Base-by-base conservation (phyloP, 176 grass and related monocot genomes). In the Aegilops umbellulata region DNA sequence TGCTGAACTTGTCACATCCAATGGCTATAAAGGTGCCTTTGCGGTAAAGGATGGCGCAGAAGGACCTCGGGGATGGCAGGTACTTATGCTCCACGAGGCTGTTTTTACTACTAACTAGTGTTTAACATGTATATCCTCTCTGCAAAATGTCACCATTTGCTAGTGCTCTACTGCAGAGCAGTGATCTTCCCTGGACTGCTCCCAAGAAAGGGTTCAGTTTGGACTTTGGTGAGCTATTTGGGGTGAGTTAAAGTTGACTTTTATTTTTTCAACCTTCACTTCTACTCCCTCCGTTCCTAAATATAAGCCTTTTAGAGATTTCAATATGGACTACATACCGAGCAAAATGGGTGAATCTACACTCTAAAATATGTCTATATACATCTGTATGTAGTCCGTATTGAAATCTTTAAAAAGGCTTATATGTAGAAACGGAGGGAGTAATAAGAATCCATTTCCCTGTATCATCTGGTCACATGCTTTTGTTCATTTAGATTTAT, bases 11-110 rank as follows among this genome's bases (percentile, higher is more conserved):
- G 80, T 91, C 34, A 90, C 94, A 68, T 76, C 89, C 47, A 99
- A 97, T 87, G 97, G 97, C 75, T 99, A 93, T 64, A 97, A 99
- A 86, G 80, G 92, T 87, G 94, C 94, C 69, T 99, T 90, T 32
- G 90, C 94, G 2, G 92, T 97, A 7, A 99, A 93, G 90, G 97
- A 96, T 86, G 97, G 97, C 74, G 97, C 88, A 13, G 97, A 96
- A 68, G 97, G 94, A 90, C 38, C 79, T 80, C 86, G 89, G 78
- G 97, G 94, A 90, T 97, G 97, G 97, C 85, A 83, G 88, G 97
- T 99, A 71, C 49, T 80, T 90, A 53, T 49, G 68, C 55, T 79
- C 82, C 81, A 31, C 49, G 31, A 16, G 63, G 32, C 15, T 83
- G 4, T 62, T 38, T 79, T 86, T 46, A 0, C 79, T 32, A 22